Conservation (phyloP, 805 yeast species). For the Metschnikowia gelsemii region DNA sequence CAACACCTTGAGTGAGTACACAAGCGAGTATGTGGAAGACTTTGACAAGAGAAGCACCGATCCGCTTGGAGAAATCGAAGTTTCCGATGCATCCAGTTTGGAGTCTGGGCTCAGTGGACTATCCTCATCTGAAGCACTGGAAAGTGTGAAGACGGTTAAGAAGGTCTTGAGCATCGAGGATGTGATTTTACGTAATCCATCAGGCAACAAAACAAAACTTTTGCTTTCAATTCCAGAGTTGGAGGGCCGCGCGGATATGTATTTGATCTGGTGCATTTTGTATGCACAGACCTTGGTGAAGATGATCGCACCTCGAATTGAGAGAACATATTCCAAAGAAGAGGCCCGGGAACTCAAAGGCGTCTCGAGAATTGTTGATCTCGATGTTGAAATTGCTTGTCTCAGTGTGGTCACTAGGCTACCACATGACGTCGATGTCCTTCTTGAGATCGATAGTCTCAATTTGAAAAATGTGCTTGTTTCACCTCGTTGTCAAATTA, state of each 20-base stretch:
- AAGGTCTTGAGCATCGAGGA: slow-evolving; percentile 32
- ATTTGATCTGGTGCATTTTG: slow-evolving; percentile 41
- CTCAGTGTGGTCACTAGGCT: slow-evolving; percentile 42
- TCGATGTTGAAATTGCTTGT: slow-evolving; percentile 34
- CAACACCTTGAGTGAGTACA: slow-evolving; percentile 39
- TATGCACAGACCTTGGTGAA: slow-evolving; percentile 38
- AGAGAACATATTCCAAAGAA: slow-evolving; percentile 27
- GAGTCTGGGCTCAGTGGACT: slow-evolving; percentile 19
- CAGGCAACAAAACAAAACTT: slow-evolving; percentile 29
- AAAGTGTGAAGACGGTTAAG: slow-evolving; percentile 29
- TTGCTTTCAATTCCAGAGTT: slow-evolving; percentile 33
- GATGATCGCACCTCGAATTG: slow-evolving; percentile 34
- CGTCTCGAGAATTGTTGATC: slow-evolving; percentile 22
- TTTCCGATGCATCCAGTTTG: slow-evolving; percentile 37
- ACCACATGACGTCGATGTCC: slow-evolving; percentile 47
- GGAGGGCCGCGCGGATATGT: slow-evolving; percentile 40
- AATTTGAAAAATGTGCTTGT: slow-evolving; percentile 25
- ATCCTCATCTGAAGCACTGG: slow-evolving; percentile 15
- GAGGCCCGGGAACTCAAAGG: slow-evolving; percentile 25
- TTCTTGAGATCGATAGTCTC: slow-evolving; percentile 45
- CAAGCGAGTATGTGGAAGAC: slow-evolving; percentile 35
- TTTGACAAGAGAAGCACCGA: slow-evolving; percentile 30
- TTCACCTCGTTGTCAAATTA: slow-evolving; percentile 32
- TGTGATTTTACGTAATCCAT: slow-evolving; percentile 26
- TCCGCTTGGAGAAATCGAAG: slow-evolving; percentile 20